Evolutionary conservation across 768 basidiomycete species (phyloP), one percentile per base, ranked within the genome.

Genomic region (Tylopilus sp.): DNA sequence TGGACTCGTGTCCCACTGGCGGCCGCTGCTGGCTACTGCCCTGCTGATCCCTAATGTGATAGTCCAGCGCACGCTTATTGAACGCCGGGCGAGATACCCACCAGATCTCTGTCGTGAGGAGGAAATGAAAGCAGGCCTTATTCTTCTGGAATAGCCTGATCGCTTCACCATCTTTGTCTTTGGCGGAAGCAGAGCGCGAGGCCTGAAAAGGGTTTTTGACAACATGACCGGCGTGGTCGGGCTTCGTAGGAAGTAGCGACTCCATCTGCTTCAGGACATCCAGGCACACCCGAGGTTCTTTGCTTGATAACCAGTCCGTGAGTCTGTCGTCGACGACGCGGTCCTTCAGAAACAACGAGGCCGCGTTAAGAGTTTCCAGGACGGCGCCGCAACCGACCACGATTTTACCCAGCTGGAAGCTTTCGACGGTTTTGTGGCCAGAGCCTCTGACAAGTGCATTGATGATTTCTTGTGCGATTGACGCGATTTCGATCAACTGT

Each of bases 91-190:
- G 11, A 31, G 13, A 25, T 20, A 38, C 57, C 50, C 30, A 48
- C 57, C 57, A 58, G 11, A 58, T 20, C 0, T 57, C 59, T 4
- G 42, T 41, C 9, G 48, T 26, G 28, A 60, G 50, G n/a, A 60
- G 40, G n/a, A 48, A 53, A 40, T 48, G 59, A n/a, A 60, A 60
- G 30, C 46, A 48, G 8, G 20, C 9, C 6, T 46, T 13, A 6
- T 23, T 25, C 7, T 17, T 50, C 10, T 23, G 4, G 7, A 60
- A 57, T 1, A 40, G 47, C n/a, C 20, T 41, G 23, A 56, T 45
- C 0, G 50, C 58, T 9, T 56, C 47, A 6, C 36, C 21, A 3
- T 28, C 41, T 15, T 13, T 39, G 28, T 52, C 53, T 9, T 60
- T 7, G 22, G 45, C 7, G 9, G 33, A 35, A 13, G 6, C 33